These are phyloP conservation scores for Lactarius tabidus DNA, from an alignment of 768 basidiomycete genomes.

Conservation along the genomic window DNA sequence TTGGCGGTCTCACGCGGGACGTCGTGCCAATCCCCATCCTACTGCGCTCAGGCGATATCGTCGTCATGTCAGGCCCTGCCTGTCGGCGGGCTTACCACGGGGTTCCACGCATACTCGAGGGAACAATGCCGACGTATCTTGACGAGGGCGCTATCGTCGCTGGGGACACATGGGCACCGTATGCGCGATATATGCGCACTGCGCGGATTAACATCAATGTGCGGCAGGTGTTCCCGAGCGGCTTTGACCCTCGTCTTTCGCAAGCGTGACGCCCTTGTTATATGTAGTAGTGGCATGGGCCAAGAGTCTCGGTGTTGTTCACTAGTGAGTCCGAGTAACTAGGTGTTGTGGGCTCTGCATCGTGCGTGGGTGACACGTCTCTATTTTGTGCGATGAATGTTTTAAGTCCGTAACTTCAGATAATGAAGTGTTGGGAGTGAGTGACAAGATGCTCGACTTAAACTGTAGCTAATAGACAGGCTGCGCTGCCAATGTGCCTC, in stretches of 20 bases:
- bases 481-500: slow-evolving; percentile 76
- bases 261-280: neutral
- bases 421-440: neutral
- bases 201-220: slow-evolving; percentile 90
- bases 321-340: neutral
- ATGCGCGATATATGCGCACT: slow-evolving; percentile 57
- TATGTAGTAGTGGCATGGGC: neutral
- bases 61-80: slow-evolving; percentile 87
- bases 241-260: slow-evolving; percentile 42
- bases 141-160: slow-evolving; percentile 11
- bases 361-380: neutral
- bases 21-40: slow-evolving; percentile 74
- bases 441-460: neutral
- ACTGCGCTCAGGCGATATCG: slow-evolving; percentile 84
- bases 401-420: neutral
- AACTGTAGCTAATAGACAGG: slow-evolving; percentile 43
- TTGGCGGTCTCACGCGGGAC: slow-evolving; percentile 80
- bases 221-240: slow-evolving; percentile 80
- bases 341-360: neutral
- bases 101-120: slow-evolving; percentile 83
- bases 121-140: slow-evolving; percentile 67
- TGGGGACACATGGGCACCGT: slow-evolving; percentile 53
- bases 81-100: slow-evolving; percentile 92
- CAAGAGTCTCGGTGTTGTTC: neutral
- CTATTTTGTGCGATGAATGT: neutral